Conservation (phyloP, 75 land plant genomes). For the Pinus taeda region DNA sequence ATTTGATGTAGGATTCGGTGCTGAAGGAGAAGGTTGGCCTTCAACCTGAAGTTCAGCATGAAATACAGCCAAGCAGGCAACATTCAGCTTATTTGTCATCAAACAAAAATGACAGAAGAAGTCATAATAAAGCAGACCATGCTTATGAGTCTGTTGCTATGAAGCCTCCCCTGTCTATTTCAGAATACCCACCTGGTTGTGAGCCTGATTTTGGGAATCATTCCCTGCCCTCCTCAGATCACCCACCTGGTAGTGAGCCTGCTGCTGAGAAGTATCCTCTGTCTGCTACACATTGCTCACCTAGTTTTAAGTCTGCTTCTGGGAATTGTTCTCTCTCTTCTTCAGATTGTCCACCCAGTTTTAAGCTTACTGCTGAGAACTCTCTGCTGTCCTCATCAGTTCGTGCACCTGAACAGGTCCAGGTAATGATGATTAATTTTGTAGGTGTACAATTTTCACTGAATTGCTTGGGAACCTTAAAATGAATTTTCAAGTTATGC, state of each 20-base stretch:
- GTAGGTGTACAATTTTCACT: not conserved
- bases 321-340: not conserved
- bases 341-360: conserved; percentile 4
- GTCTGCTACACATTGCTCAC: not conserved
- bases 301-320: not conserved
- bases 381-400: not conserved
- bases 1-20: not conserved
- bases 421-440: conserved; percentile 1
- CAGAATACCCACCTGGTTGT: not conserved
- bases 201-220: not conserved
- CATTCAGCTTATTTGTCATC: not conserved
- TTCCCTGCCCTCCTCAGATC: not conserved
- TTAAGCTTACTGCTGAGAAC: not conserved
- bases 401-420: not conserved
- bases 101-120: not conserved
- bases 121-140: not conserved
- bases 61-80: not conserved
- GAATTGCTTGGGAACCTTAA: too few relatives aligned
- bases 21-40: not conserved
- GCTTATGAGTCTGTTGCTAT: not conserved
- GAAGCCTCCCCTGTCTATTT: not conserved
- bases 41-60: not conserved
- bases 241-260: conserved; percentile 5
- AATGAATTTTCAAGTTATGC: not conserved
- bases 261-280: not conserved